Percentiles rank a stretch among this genome's conserved stretches.
Conservation (phyloP, 2,329 filamentous ascomycete species). For the Zymoseptoria crescenta region DNA sequence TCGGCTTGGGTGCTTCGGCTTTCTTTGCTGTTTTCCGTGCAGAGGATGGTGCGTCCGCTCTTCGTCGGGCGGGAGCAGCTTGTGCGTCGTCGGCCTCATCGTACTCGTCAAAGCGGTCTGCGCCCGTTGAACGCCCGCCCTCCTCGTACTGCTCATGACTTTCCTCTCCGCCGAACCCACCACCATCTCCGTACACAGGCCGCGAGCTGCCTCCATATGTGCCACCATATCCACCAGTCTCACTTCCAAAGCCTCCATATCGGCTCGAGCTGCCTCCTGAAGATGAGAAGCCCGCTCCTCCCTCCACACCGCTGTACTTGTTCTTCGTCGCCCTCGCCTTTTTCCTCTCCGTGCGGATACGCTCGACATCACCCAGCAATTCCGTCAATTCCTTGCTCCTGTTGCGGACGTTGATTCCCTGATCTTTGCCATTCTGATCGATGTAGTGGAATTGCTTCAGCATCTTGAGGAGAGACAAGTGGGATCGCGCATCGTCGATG, state of each 20-base stretch:
- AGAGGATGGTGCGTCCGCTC: slow-evolving; percentile 34
- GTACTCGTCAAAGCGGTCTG: slow-evolving; percentile 82
- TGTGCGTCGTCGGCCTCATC: slow-evolving; percentile 87
- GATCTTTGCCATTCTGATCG: slow-evolving; percentile 92
- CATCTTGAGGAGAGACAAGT: slow-evolving; percentile 95
- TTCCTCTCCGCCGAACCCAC: slow-evolving; percentile 73
- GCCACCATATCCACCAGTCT: slow-evolving; percentile 42
- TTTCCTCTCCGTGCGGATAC: slow-evolving; percentile 67
- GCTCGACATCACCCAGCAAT: slow-evolving; percentile 84
- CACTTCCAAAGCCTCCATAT: slow-evolving; percentile 89
- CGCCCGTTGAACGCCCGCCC: slow-evolving; percentile 53
- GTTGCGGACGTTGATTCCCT: slow-evolving; percentile 95
- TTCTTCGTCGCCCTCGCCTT: slow-evolving; percentile 84
- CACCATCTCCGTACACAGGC: slow-evolving; percentile 88
- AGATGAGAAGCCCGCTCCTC: slow-evolving; percentile 56
- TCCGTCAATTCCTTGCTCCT: slow-evolving; percentile 92
- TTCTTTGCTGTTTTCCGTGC: slow-evolving; percentile 46
- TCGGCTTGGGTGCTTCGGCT: slow-evolving; percentile 62
- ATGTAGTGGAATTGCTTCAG: slow-evolving; percentile 97
- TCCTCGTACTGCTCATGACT: slow-evolving; percentile 54
- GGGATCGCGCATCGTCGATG: slow-evolving; percentile 91
- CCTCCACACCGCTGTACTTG: slow-evolving; percentile 93
- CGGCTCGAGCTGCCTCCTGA: slow-evolving; percentile 46
- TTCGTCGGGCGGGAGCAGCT: slow-evolving; percentile 46
- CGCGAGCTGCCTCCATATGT: slow-evolving; percentile 57